Base-by-base conservation (phyloP, 2,329 filamentous ascomycete species). In the Aureobasidium sp. region DNA sequence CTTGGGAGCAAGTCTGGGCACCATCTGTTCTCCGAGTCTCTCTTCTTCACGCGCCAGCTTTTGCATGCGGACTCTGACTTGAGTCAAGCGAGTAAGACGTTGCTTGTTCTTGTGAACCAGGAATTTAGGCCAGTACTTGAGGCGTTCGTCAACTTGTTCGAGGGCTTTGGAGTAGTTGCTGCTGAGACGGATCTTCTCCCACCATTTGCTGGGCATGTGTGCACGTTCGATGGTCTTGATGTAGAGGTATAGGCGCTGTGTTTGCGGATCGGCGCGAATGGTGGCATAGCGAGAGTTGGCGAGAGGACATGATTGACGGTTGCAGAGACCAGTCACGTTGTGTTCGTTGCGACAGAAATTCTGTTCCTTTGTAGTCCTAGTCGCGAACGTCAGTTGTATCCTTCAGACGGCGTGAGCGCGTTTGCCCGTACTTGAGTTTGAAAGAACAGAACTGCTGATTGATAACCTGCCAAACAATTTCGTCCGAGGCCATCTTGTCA, bases 401-500 rank as follows among this genome's bases (percentile, higher is more conserved):
- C 15, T 29, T 15, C n/a, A 27, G 3, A 23, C 20, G 27, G 9
- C 5, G 13, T 23, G 17, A 23, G 55, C 20, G 57, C 46, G 13
- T 17, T 26, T 34, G 36, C 27, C 20, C 61, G 26, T 51, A 62
- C 86, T 96, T 96, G 68, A 97, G 81, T 74, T 97, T 97, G 82
- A 92, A 97, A 57, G 89, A 87, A 80, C 94, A 97, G 75, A 94
- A 95, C 73, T 93, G 89, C 77, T 94, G 90, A 77, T 96, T 95
- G 68, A 97, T 96, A 63, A 97, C 90, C 75, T 92, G 87, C 94
- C 94, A 99, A 66, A 97, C 88, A 67, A 97, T 95, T 77, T 97
- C 93, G 81, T 97, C 93, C 66, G 91, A 95, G 63, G 90, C 86
- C 89, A 94, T 95, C 34, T 29, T 32, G 39, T 39, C 27, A 13